Base-by-base conservation (phyloP, 2,329 filamentous ascomycete species). In the Huntiella abstrusa region DNA sequence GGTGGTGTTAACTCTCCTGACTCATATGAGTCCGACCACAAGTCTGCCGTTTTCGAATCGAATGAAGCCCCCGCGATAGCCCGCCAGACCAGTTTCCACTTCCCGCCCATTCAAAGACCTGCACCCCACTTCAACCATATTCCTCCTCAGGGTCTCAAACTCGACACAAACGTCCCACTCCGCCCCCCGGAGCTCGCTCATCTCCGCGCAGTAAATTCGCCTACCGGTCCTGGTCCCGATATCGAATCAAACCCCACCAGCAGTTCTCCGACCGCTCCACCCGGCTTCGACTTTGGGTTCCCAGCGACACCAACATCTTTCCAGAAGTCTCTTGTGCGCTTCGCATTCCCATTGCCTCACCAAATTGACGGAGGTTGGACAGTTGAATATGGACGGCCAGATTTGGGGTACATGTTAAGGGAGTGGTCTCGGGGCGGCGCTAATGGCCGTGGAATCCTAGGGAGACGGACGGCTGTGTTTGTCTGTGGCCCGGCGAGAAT, bases 401-500 rank as follows among this genome's bases (percentile, higher is more conserved):
- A 94, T 54, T 73, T 96, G 33, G 80, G 83, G 1, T 88, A 80
- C 59, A 84, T 93, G 75, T 70, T 96, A 46, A 78, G 75, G 55
- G 77, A 91, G 52, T 80, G 86, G 72, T 82, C 83, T 4, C 77
- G 74, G 16, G 80, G 77, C n/a, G 78, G 77, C 45, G 53, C 65
- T 0, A 73, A 80, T 52, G 75, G 77, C 2, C 64, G 75, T 40
- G 77, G 77, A 1, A 76, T 80, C 47, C 80, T 92, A 49, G 87
- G 88, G 1, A 69, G 81, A 39, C 68, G 85, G 48, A 86, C 84
- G 3, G 88, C 85, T 53, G 83, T 95, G 4, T 94, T 92, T 59
- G 87, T 96, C 11, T 96, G 88, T 57, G 88, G 88, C 0, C 88
- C 88, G 13, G 76, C 84, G 1, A 69, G 75, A 48, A 92, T 95